phyloP scores from a whole-genome alignment of 805 yeast species.

The Sugiyamaella americana region DNA sequence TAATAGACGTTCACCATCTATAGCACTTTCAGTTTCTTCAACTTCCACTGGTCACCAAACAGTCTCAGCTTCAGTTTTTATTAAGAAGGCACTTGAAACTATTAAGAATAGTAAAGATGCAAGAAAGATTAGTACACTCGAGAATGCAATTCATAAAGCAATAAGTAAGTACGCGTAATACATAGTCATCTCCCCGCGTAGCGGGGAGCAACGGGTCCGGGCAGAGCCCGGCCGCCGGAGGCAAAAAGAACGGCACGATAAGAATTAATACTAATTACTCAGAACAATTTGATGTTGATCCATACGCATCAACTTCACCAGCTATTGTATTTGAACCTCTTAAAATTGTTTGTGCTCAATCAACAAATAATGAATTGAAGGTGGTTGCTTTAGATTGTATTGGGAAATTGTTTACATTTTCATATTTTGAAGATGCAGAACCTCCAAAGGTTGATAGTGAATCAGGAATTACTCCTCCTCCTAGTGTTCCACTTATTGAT shows the following conservation, averaged over 20 bases:
- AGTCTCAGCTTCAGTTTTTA: slow-evolving; percentile 37
- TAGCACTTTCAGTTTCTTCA: slow-evolving; percentile 26
- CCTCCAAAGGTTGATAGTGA: slow-evolving; percentile 29
- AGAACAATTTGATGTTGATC: slow-evolving; percentile 29
- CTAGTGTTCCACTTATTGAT: slow-evolving; percentile 59
- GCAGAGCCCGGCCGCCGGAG: too few relatives aligned
- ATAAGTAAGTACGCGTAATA: slow-evolving; percentile 21
- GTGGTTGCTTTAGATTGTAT: slow-evolving; percentile 75
- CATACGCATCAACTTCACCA: slow-evolving; percentile 43
- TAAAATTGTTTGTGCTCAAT: slow-evolving; percentile 61
- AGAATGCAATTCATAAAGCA: slow-evolving; percentile 32
- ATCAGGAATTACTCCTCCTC: slow-evolving; percentile 46
- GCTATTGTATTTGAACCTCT: slow-evolving; percentile 68
- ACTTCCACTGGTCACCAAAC: slow-evolving; percentile 21
- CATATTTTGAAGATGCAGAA: slow-evolving; percentile 49
- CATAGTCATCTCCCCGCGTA: neutral
- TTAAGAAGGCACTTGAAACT: slow-evolving; percentile 53
- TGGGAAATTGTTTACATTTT: slow-evolving; percentile 83
- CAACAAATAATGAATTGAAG: slow-evolving; percentile 57
- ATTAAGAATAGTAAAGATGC: slow-evolving; percentile 58
- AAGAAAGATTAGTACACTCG: slow-evolving; percentile 39
- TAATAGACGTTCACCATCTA: slow-evolving; percentile 19
- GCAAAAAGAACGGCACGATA: neutral
- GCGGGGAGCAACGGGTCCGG: too few relatives aligned
- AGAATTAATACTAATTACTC: slow-evolving; percentile 18